Evolutionary conservation across 208 protist genomes (phyloP), one percentile per base, ranked within the genome.

Genomic region (Naegleria lovaniensis): DNA sequence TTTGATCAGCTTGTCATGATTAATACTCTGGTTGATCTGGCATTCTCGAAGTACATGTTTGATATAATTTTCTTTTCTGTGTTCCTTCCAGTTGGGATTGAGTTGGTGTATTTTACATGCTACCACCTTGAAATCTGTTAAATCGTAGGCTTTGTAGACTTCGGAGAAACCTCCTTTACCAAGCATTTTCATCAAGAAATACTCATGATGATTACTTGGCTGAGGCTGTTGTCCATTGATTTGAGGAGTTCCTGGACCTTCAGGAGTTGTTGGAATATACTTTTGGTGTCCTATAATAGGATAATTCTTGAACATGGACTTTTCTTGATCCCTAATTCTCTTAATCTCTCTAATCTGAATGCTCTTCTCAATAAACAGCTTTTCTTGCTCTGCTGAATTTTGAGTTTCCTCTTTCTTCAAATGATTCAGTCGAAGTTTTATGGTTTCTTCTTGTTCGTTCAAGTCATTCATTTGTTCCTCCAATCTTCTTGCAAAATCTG

Each of bases 31-130:
- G 92, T 98, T 98, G 83, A 99, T 99, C 33, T 96, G 90, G 87
- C 96, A 95, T 94, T 99, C 97, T 16, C 98, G 93, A 88, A 96
- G 92, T 7, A 96, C 96, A 87, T 98, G 97, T 43, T 95, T 94
- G 19, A 95, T 93, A 94, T 99, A 99, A 93, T 97, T 96, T 38
- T 91, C 90, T 87, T 97, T 97, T 91, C 96, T 95, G 90, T 95
- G 92, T 40, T 94, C 94, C 0, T 93, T 93, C 97, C 97, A 99
- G 48, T 95, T 93, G 13, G 92, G 87, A 88, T 96, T 94, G 36
- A 99, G 90, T 89, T 96, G 96, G 93, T 99, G 98, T 36, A 99
- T 97, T 93, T 99, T 99, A 92, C 96, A 98, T 5, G 98, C 97
- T n/a, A 98, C 97, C 79, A 96, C 94, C 51, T 92, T 91, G 51